phyloP scores from a whole-genome alignment of 768 basidiomycete genomes.

The Leccinum sublutescens region DNA sequence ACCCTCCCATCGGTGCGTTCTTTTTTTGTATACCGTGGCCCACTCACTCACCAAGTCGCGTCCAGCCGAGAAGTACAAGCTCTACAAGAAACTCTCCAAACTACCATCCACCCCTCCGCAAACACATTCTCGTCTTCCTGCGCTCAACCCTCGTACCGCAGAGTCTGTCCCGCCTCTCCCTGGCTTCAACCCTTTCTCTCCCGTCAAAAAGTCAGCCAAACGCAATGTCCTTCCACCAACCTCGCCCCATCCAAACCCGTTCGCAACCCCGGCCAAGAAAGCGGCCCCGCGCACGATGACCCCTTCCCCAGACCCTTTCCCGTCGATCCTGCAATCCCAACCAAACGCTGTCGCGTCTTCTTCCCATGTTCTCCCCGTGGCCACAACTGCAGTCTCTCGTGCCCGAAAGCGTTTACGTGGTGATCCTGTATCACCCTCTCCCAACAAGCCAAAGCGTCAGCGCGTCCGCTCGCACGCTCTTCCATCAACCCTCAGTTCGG shows the following conservation, averaged over 20 bases:
- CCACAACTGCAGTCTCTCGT: slow-evolving; percentile 51
- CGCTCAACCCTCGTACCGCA: slow-evolving; percentile 51
- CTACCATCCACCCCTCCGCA: slow-evolving; percentile 37
- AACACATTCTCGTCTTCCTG: slow-evolving; percentile 28
- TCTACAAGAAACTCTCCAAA: slow-evolving; percentile 76
- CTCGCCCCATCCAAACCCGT: slow-evolving; percentile 38
- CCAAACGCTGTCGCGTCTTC: slow-evolving; percentile 4
- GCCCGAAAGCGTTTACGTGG: slow-evolving; percentile 81
- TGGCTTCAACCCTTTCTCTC: slow-evolving; percentile 77
- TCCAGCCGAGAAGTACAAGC: slow-evolving; percentile 75
- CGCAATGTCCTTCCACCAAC: slow-evolving; percentile 10
- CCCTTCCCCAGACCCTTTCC: slow-evolving; percentile 43
- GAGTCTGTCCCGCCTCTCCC: slow-evolving; percentile 51
- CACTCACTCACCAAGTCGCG: neutral
- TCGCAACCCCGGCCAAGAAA: slow-evolving; percentile 43
- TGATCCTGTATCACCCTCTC: slow-evolving; percentile 81
- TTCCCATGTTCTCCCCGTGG: slow-evolving; percentile 21
- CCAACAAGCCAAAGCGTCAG: slow-evolving; percentile 71
- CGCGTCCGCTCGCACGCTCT: slow-evolving; percentile 46
- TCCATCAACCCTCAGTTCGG: slow-evolving; percentile 38
- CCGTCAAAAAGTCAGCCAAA: slow-evolving; percentile 50
- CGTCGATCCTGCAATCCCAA: slow-evolving; percentile 28
- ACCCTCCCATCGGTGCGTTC: slow-evolving; percentile 59
- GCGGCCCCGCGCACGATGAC: slow-evolving; percentile 22
- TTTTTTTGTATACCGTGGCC: slow-evolving; percentile 1